These are phyloP conservation scores for Coriaria nepalensis DNA, from an alignment of 306 rosid species.

Conservation along the genomic window DNA sequence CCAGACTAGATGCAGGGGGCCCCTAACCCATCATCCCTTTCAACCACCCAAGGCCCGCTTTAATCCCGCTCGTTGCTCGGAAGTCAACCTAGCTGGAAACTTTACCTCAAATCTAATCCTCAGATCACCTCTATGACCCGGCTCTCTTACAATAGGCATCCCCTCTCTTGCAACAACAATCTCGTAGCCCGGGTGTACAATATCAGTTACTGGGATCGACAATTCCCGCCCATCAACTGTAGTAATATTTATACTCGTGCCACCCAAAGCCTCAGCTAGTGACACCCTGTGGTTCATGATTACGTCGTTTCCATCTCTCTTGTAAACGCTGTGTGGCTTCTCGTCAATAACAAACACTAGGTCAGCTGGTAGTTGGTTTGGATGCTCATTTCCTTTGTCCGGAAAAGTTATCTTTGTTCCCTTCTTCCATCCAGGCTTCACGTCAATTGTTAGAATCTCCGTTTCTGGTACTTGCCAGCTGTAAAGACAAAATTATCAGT, in stretches of 20 bases:
- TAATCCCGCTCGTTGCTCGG: conserved; percentile 62
- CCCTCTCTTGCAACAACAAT: conserved; percentile 55
- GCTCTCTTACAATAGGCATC: conserved; percentile 75
- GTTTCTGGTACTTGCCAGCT: conserved; percentile 50
- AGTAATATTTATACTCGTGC: conserved; percentile 42
- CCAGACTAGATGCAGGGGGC: no score
- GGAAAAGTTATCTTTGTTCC: conserved; percentile 93
- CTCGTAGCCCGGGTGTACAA: conserved; percentile 79
- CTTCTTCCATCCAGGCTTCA: conserved; percentile 94
- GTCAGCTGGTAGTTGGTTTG: conserved; percentile 70
- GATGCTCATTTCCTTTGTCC: conserved; percentile 78
- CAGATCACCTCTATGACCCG: conserved; percentile 62
- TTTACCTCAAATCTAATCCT: conserved; percentile 72
- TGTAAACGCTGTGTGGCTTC: conserved; percentile 63
- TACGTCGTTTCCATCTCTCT: conserved; percentile 75
- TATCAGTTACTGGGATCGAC: conserved; percentile 44
- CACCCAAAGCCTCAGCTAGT: conserved; percentile 78
- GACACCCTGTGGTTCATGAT: conserved; percentile 48
- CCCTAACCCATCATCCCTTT: background rate
- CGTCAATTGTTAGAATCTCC: conserved; percentile 68
- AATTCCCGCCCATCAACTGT: conserved; percentile 47
- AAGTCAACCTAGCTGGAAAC: conserved; percentile 58
- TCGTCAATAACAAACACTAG: conserved; percentile 84
- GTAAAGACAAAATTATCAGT: conserved; percentile 4
- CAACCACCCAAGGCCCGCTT: conserved; percentile 44